phyloP scores from a whole-genome alignment of 768 basidiomycete species.

The Glaciozyma antarctica region DNA sequence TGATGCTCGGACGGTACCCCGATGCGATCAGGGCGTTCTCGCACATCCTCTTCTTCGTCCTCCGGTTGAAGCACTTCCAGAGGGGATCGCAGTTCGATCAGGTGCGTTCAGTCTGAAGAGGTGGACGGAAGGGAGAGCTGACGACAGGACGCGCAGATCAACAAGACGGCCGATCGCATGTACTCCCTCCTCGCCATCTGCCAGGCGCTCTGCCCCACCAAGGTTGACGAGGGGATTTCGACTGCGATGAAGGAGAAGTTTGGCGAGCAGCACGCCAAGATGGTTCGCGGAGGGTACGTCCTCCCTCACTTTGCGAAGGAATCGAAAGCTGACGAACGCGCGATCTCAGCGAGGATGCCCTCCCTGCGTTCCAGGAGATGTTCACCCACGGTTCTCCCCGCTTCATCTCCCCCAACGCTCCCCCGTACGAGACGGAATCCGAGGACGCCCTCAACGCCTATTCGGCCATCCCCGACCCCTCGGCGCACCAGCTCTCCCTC shows the following conservation, averaged over 20 bases:
- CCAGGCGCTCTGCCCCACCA: constrained; percentile 75
- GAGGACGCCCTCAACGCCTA: constrained; percentile 46
- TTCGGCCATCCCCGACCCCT: constrained; percentile 53
- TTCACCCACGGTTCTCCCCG: constrained; percentile 92
- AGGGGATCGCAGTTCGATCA: constrained; percentile 97
- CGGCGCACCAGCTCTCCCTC: constrained; percentile 69
- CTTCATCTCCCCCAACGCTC: constrained; percentile 89
- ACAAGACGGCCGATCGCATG: constrained; percentile 96
- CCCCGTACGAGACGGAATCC: constrained; percentile 60
- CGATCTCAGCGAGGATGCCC: too few relatives aligned
- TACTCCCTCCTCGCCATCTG: constrained; percentile 91
- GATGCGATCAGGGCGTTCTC: constrained; percentile 93
- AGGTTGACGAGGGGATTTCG: constrained; percentile 74
- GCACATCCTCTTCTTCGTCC: constrained; percentile 68
- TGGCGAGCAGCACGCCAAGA: constrained; percentile 78
- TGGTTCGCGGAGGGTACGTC: constrained; percentile 60
- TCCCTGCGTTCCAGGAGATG: constrained; percentile 73
- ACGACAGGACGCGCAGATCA: constrained; percentile 54
- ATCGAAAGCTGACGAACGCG: neutral
- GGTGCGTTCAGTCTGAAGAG: constrained; percentile 41
- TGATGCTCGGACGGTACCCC: constrained; percentile 79
- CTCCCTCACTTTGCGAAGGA: neutral
- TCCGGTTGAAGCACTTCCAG: constrained; percentile 93
- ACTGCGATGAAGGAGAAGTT: constrained; percentile 67
- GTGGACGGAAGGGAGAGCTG: neutral